A percentile compares a stretch with the other conserved stretches of the same genome.
Conservation (phyloP, 2,329 filamentous ascomycete genomes). For the Incumbomyces lentus region DNA sequence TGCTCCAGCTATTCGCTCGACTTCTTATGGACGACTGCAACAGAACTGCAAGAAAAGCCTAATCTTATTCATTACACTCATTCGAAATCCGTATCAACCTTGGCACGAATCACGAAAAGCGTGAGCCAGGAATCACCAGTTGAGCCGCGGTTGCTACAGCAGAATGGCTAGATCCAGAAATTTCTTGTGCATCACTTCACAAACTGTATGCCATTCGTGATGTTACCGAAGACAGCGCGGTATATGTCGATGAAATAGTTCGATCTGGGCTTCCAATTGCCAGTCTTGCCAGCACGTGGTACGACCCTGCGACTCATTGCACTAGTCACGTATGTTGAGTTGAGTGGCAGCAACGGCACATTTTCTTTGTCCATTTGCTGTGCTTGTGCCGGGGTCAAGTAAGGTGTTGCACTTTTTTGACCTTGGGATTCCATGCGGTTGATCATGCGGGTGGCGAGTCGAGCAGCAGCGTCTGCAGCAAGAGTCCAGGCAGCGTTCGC, state of each 20-base stretch:
- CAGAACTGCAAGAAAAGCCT: no score
- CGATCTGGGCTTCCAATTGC: constrained; percentile 30
- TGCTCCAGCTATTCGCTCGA: no score
- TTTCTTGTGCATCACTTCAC: no score
- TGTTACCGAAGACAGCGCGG: constrained; percentile 26
- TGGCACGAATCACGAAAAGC: no score
- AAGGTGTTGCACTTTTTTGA: constrained; percentile 1
- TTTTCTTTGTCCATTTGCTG: constrained; percentile 7
- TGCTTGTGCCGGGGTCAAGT: not conserved
- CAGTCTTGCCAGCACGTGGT: constrained; percentile 28
- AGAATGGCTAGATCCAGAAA: no score
- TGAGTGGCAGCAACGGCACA: constrained; percentile 26
- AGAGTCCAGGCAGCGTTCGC: constrained; percentile 37
- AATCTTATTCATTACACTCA: no score
- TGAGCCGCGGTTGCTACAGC: no score
- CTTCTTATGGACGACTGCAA: no score
- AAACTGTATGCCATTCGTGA: constrained; percentile 26
- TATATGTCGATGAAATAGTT: constrained; percentile 31
- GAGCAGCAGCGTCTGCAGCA: constrained; percentile 34
- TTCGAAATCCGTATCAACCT: no score
- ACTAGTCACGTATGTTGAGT: constrained; percentile 29
- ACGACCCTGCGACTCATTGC: constrained; percentile 22
- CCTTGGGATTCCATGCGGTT: constrained; percentile 4
- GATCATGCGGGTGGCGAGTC: constrained; percentile 18
- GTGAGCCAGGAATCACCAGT: no score